These are phyloP conservation scores for Gillenia trifoliata DNA, from an alignment of 306 rosid species.

Conservation along the genomic window DNA sequence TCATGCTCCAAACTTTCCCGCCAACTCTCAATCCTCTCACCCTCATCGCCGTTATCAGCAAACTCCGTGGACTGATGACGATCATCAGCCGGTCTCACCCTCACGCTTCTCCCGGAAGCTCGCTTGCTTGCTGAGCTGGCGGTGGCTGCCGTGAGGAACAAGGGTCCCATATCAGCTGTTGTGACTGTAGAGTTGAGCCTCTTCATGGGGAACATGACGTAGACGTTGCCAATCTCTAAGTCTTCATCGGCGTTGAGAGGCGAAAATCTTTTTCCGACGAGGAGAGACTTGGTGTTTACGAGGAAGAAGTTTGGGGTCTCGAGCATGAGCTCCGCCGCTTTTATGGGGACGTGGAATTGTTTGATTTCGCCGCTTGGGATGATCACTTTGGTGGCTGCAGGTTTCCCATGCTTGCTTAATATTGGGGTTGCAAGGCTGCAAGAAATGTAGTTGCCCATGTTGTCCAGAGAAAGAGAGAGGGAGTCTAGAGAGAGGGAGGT, in stretches of 20 bases:
- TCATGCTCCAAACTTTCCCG: not conserved
- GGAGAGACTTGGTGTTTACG: conserved; percentile 47
- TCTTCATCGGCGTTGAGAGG: conserved; percentile 76
- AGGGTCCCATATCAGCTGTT: conserved; percentile 54
- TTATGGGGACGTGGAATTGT: conserved; percentile 23
- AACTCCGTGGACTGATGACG: not conserved
- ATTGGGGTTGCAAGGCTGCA: conserved; percentile 47
- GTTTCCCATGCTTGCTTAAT: conserved; percentile 21
- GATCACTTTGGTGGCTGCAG: conserved; percentile 42
- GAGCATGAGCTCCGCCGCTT: conserved; percentile 83
- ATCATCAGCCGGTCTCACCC: conserved; percentile 26
- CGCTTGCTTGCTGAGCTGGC: conserved; percentile 31
- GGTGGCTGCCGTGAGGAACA: conserved; percentile 34
- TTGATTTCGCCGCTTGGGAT: conserved; percentile 61
- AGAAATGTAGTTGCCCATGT: conserved; percentile 77
- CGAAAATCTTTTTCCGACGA: conserved; percentile 46
- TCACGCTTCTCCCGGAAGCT: conserved; percentile 25
- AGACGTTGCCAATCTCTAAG: conserved; percentile 49
- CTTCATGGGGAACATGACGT: conserved; percentile 73
- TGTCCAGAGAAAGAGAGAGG: not conserved
- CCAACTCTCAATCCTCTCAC: not conserved
- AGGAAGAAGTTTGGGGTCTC: conserved; percentile 71
- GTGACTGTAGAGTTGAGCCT: conserved; percentile 57
- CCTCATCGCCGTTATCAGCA: not conserved
- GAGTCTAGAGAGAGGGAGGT: not conserved